Percentiles rank a stretch among this genome's conserved stretches.
phyloP scores from a whole-genome alignment of 164 flowering plant genomes.

The Magnolia sinica region DNA sequence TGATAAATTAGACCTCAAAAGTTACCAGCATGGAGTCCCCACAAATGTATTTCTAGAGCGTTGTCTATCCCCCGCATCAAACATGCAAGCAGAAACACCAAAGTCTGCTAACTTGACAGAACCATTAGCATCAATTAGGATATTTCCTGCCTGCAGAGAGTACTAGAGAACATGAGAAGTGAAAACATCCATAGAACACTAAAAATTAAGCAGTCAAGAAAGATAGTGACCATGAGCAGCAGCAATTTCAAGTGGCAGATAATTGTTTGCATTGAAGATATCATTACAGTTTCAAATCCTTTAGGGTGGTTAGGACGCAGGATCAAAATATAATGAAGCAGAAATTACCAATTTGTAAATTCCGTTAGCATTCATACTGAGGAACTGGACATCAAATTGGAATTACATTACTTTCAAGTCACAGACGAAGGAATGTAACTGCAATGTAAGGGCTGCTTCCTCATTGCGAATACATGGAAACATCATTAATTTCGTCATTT shows the following conservation, averaged over 20 bases:
- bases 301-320: background rate
- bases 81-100: constrained; percentile 97
- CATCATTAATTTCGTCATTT: background rate
- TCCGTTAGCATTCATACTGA: background rate
- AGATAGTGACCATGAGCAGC: background rate
- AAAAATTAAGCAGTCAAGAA: background rate
- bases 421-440: background rate
- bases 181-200: background rate
- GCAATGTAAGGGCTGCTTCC: background rate
- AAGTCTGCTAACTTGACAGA: constrained; percentile 86
- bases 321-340: too few relatives aligned
- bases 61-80: constrained; percentile 91
- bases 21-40: constrained; percentile 98
- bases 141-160: constrained; percentile 85
- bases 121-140: constrained; percentile 74
- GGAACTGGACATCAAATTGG: background rate
- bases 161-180: constrained; percentile 6
- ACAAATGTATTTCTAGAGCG: constrained; percentile 92
- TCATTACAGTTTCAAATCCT: background rate
- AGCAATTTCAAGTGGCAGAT: background rate
- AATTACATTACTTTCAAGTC: background rate
- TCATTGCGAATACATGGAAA: background rate
- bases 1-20: background rate
- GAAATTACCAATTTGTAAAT: too few relatives aligned
- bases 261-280: background rate